Base-by-base conservation (phyloP, 352 stramenopile genomes). In the Bremia lactucae region DNA sequence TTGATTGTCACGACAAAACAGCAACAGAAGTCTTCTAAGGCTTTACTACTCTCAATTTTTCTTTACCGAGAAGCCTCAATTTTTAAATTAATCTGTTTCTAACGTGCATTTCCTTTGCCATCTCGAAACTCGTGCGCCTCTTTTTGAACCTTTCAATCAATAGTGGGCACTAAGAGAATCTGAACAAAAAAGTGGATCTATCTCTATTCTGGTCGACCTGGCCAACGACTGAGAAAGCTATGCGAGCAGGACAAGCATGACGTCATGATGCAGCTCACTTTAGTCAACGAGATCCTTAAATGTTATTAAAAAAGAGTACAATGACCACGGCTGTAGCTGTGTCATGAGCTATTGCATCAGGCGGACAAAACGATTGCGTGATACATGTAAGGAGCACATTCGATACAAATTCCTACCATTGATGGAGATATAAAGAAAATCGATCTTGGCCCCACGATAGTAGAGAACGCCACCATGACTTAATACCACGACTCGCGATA, bases 211-310 rank as follows among this genome's bases (percentile, higher is more conserved):
- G 0, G 71, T 86, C 6, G 68, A 68, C n/a, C 65, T 68, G 2
- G 76, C 68, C 13, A 88, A 56, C 23, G 82, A 86, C 28, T 83
- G 64, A 0, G 76, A 66, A 16, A 92, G 55, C 80, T 76, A 92
- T 15, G 74, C 69, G n/a, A 92, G 47, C 9, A 89, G 52, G 1
- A 88, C 70, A 31, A 87, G 74, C 76, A 92, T 85, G 21, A 92
- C 75, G 29, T 92, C 78, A 15, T 78, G 59, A 33, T 92, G 79
- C 7, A 85, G 55, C 36, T 89, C 73, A 34, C 76, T 85, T 36
- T 89, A 49, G 36, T 89, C 79, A 10, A 87, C 55, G 1, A 91
- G 61, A 25, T 91, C 76, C 36, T 81, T 83, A 0, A 74, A 80
- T 11, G 71, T 57, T 41, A 91, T 85, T 84, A 57, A 31, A 91